These are phyloP conservation scores for Citrus sp. DNA, from an alignment of 345 rosid species.

Conservation along the genomic window DNA sequence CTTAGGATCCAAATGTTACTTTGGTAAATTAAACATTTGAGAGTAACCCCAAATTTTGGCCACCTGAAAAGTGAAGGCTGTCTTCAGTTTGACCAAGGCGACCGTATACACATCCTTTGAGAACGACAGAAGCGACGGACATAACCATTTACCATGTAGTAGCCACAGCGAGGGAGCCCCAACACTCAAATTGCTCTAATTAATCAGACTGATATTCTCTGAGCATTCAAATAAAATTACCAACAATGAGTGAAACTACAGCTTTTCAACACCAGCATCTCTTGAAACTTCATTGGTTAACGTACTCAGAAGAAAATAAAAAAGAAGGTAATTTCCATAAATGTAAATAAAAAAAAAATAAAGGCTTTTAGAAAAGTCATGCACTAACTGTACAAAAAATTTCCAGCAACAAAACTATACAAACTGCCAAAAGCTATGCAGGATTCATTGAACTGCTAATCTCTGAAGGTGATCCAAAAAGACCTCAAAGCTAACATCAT, in stretches of 20 bases:
- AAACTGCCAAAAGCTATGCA: constrained; percentile 5
- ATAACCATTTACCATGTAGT: neutral
- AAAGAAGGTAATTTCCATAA: neutral
- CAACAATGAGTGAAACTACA: neutral
- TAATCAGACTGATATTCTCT: neutral
- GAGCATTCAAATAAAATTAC: neutral
- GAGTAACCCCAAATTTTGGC: too few species aligned
- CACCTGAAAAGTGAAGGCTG: too few species aligned
- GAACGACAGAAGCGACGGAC: neutral
- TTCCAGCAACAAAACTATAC: constrained; percentile 7
- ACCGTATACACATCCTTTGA: neutral
- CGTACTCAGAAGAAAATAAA: neutral
- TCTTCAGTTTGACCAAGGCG: too few species aligned
- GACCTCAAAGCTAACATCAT: constrained; percentile 92
- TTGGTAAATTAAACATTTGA: too few species aligned
- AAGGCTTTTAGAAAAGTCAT: neutral
- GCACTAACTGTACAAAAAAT: constrained; percentile 23
- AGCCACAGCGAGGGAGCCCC: neutral
- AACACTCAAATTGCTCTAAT: neutral
- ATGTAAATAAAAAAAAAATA: neutral
- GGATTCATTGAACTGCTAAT: constrained; percentile 60
- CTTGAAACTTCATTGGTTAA: neutral
- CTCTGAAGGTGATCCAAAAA: constrained; percentile 94
- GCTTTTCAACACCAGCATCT: neutral
- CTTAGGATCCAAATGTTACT: too few species aligned